Percentiles rank a stretch among this genome's conserved stretches.
Conservation (phyloP, 176 grass and related monocot species). For the Saccharum spontaneum region DNA sequence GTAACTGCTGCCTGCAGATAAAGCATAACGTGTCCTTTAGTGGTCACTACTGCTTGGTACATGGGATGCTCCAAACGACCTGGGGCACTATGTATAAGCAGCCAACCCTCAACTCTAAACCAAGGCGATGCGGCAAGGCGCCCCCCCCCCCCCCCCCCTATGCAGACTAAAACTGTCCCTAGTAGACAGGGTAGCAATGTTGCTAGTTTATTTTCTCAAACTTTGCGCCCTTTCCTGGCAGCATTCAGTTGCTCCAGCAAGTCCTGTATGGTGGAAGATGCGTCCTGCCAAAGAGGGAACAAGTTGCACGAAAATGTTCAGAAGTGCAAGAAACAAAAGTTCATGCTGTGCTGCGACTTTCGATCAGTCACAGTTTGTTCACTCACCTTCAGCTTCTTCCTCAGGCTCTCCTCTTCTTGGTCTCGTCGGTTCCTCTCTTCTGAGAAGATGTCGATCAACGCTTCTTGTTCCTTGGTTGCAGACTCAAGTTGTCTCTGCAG, state of each 20-base stretch:
- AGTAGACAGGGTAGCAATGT: neutral
- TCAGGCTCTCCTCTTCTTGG: conserved; percentile 76
- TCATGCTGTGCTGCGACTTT: neutral
- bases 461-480: conserved; percentile 84
- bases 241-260: conserved; percentile 58
- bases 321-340: neutral
- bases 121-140: neutral
- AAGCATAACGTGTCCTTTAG: neutral
- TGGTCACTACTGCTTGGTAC: conserved; percentile 25
- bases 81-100: neutral
- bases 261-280: conserved; percentile 66
- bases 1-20: neutral
- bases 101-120: conserved; percentile 22
- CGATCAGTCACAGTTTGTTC: neutral
- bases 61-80: neutral
- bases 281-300: conserved; percentile 50
- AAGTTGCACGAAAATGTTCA: neutral
- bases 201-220: conserved; percentile 36
- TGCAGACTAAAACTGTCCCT: neutral
- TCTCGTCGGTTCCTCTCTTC: conserved; percentile 86
- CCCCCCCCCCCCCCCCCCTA: no score
- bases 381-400: conserved; percentile 85
- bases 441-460: conserved; percentile 87
- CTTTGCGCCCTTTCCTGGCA: conserved; percentile 48
- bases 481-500: conserved; percentile 68